A percentile compares a stretch with the other conserved stretches of the same genome.
These are phyloP conservation scores for Kwoniella sp. DNA, from an alignment of 768 basidiomycete genomes.

Conservation along the genomic window DNA sequence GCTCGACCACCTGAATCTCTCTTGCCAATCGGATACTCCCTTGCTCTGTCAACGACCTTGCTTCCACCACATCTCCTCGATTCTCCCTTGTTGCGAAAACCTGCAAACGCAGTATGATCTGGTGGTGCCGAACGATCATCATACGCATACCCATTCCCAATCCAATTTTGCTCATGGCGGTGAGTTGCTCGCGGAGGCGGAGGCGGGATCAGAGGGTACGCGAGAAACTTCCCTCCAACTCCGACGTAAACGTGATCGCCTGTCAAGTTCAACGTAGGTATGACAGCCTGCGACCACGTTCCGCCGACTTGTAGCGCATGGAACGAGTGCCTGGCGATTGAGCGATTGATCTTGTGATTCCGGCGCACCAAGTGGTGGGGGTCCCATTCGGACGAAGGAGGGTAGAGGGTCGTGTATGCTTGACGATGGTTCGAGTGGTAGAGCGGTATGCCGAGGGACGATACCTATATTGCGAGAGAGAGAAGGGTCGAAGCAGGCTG, in stretches of 20 bases:
- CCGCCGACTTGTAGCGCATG: constrained; percentile 44
- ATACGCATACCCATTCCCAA: no score
- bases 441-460: constrained; percentile 31
- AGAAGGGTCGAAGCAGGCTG: neutral
- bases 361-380: constrained; percentile 22
- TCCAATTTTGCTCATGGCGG: neutral
- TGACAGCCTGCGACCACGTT: constrained; percentile 39
- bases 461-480: constrained; percentile 23
- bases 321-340: constrained; percentile 21
- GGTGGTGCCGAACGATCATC: no score
- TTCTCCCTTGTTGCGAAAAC: no score
- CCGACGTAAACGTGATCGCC: constrained; percentile 32
- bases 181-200: neutral
- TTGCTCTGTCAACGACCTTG: constrained; percentile 23
- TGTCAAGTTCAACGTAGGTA: constrained; percentile 37
- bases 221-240: constrained; percentile 34
- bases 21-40: constrained; percentile 33
- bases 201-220: constrained; percentile 33
- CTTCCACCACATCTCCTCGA: neutral
- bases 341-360: constrained; percentile 23
- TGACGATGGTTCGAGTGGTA: constrained; percentile 36
- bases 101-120: no score
- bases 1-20: constrained; percentile 28
- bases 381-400: constrained; percentile 23
- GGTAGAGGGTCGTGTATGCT: constrained; percentile 26